Evolutionary conservation across 1,284 basidiomycete species (phyloP), one percentile per base, ranked within the genome.

Genomic region (Lentinus polychrous): DNA sequence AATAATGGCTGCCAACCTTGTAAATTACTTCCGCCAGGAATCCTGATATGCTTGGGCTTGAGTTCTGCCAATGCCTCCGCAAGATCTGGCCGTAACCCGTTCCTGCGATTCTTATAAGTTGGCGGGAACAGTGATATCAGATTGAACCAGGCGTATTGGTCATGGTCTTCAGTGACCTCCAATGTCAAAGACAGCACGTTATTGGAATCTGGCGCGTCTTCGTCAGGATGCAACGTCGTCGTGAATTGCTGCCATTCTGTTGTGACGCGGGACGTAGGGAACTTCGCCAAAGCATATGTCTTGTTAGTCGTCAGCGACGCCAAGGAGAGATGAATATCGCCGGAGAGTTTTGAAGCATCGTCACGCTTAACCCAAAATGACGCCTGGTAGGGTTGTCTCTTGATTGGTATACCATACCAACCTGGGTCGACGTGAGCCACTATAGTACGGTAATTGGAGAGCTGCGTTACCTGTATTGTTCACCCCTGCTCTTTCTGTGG

Each of bases 91-190:
- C 46, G 20, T 15, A 48, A 18, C 1, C 46, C 46, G 22, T 48
- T 48, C 17, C 14, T 40, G 24, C 46, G 15, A 27, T 43, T 43
- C 27, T 35, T 24, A 43, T 48, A 48, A 11, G 46, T 48, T 14
- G 46, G 46, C 24, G 46, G 46, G 40, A 48, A 48, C 8, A 48
- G 39, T 1, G 46, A 48, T 5, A 48, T 43, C 46, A 48, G 22
- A 41, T 48, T 48, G 38, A 48, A 48, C 46, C 46, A 48, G 45
- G 46, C 46, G 24, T 48, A 43, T 41, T 48, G 46, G 15, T 36
- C 38, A 34, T 48, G 46, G 32, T 48, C 38, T n/a, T 18, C n/a
- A 7, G 46, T 17, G 14, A 48, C 46, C 33, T 48, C 46, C 11
- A 48, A 15, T 12, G 46, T 48, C 23, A 48, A 43, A 7, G 41